A percentile compares a stretch with the other conserved stretches of the same genome.
These are phyloP conservation scores for Jamesozyma rosinii DNA, from an alignment of 805 yeast genomes.

Conservation along the genomic window DNA sequence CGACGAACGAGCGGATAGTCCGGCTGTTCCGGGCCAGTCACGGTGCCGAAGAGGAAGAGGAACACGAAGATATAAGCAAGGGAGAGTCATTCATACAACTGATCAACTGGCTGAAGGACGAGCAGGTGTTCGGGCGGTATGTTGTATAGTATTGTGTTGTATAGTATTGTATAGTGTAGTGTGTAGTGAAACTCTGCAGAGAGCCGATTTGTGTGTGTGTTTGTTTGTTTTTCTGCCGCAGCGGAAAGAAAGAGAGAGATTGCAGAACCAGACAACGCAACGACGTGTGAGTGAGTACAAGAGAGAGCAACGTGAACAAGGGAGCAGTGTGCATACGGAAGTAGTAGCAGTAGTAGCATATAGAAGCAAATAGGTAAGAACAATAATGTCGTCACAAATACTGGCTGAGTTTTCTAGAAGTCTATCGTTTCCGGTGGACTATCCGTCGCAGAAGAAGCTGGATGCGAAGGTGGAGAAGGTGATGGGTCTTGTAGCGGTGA, in stretches of 20 bases:
- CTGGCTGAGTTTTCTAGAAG: conserved; percentile 15
- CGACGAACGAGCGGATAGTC: conserved; percentile 8
- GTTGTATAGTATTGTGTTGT: too few species aligned
- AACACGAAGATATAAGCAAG: neutral
- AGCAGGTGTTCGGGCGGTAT: conserved; percentile 5
- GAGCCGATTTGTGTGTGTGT: too few species aligned
- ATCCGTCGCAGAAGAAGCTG: conserved; percentile 23
- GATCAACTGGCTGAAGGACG: conserved; percentile 20
- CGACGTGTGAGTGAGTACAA: too few species aligned
- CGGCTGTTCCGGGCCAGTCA: conserved; percentile 7
- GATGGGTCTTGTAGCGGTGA: conserved; percentile 19
- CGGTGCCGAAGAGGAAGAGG: conserved; percentile 2
- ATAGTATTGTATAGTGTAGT: too few species aligned
- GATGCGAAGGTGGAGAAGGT: conserved; percentile 11
- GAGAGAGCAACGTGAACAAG: too few species aligned
- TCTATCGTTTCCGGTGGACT: conserved; percentile 30
- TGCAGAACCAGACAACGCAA: too few species aligned
- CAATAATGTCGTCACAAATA: neutral
- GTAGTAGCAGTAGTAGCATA: too few species aligned
- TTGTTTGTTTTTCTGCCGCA: too few species aligned
- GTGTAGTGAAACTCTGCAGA: too few species aligned
- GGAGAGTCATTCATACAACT: conserved; percentile 13
- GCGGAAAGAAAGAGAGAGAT: too few species aligned
- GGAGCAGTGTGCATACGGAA: too few species aligned
- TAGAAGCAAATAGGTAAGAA: too few species aligned